Conservation (phyloP, 331 rosid genomes). For the Prunus yedoensis region DNA sequence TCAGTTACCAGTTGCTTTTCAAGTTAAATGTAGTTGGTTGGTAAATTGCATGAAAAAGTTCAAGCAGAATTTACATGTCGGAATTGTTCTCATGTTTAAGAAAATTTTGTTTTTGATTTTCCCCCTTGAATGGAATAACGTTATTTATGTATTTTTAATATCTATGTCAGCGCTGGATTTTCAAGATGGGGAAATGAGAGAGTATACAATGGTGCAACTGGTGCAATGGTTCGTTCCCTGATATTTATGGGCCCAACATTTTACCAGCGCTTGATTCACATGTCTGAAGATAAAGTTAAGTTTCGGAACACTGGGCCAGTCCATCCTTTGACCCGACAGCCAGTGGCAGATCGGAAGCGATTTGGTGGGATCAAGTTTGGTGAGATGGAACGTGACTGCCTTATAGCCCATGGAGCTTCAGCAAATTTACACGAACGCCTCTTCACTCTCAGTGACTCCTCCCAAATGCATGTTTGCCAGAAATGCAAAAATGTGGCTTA, state of each 20-base stretch:
- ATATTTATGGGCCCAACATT: constrained; percentile 98
- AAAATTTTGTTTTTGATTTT: neutral
- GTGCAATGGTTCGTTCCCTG: constrained; percentile 80
- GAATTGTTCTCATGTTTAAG: neutral
- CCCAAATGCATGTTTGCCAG: constrained; percentile 77
- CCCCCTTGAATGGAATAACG: neutral
- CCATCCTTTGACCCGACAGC: constrained; percentile 94
- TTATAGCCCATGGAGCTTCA: constrained; percentile 97
- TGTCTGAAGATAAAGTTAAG: constrained; percentile 95
- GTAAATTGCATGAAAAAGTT: neutral
- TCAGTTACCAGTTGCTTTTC: neutral
- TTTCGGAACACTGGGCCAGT: constrained; percentile 97
- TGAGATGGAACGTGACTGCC: constrained; percentile 98
- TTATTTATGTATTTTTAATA: constrained; percentile 21
- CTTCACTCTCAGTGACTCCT: constrained; percentile 85
- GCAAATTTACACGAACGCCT: constrained; percentile 94
- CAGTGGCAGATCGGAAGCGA: constrained; percentile 95
- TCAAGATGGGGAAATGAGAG: constrained; percentile 92
- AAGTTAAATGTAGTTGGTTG: neutral
- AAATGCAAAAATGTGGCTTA: constrained; percentile 70
- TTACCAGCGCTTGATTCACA: constrained; percentile 91
- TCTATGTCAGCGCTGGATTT: constrained; percentile 73
- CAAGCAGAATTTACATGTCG: neutral
- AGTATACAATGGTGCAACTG: constrained; percentile 88
- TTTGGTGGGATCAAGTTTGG: constrained; percentile 98